Conservation (phyloP, 352 stramenopile species). For the Pythium insidiosum region DNA sequence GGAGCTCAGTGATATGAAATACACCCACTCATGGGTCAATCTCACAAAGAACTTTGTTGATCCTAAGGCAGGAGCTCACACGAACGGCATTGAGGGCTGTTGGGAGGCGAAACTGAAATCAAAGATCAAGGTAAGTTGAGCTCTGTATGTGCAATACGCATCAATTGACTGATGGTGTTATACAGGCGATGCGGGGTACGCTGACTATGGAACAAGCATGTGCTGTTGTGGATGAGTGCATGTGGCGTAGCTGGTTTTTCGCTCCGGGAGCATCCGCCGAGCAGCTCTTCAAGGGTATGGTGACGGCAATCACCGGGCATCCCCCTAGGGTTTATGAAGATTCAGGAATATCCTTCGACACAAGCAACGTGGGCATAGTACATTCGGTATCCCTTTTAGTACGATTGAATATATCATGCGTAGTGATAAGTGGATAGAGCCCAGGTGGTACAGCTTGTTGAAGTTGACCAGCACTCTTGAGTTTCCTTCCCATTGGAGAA, state of each 20-base stretch:
- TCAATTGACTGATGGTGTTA: no score
- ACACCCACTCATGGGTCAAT: conserved; percentile 6
- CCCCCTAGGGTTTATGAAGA: no score
- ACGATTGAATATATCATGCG: no score
- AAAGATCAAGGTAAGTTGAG: conserved; percentile 4
- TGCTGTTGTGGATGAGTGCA: conserved; percentile 5
- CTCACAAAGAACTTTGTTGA: conserved; percentile 6
- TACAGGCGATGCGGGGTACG: conserved; percentile 6
- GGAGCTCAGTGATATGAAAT: background rate
- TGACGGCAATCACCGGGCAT: background rate
- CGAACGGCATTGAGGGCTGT: conserved; percentile 6
- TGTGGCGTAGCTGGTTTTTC: conserved; percentile 9
- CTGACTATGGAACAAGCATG: background rate
- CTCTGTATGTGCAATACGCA: no score
- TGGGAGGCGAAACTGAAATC: conserved; percentile 8
- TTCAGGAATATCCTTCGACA: no score
- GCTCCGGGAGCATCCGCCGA: background rate
- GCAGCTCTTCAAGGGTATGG: background rate
- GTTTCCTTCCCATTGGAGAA: no score
- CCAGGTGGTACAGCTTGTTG: no score
- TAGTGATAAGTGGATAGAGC: no score
- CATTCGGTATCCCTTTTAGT: no score
- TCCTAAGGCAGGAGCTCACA: conserved; percentile 8
- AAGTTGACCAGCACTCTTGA: no score
- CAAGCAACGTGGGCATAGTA: no score